Percentiles rank a stretch among this genome's conserved stretches.
phyloP scores from a whole-genome alignment of 768 basidiomycete genomes.

The Coprinopsis marcescibilis region DNA sequence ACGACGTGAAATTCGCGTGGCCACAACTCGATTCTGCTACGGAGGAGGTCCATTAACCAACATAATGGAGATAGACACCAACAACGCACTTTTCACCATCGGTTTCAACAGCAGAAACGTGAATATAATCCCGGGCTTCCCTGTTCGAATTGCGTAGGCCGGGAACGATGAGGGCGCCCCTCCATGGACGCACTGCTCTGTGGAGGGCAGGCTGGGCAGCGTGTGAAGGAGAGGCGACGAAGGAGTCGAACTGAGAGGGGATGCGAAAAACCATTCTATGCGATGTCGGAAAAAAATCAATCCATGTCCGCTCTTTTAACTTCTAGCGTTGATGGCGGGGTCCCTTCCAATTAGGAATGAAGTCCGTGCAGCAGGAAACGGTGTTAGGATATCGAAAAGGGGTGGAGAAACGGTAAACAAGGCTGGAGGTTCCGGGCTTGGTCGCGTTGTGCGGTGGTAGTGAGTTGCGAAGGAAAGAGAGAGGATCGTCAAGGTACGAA shows the following conservation, averaged over 20 bases:
- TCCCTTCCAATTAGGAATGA: conserved; percentile 3
- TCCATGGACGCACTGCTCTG: conserved; percentile 41
- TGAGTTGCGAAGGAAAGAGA: conserved; percentile 2
- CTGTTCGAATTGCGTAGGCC: conserved; percentile 43
- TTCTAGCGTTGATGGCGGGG: conserved; percentile 17
- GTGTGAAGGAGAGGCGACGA: conserved; percentile 45
- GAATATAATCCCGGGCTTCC: conserved; percentile 44
- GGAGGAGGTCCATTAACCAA: conserved; percentile 25
- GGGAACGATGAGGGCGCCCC: conserved; percentile 47
- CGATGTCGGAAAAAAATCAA: conserved; percentile 26
- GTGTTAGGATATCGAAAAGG: conserved; percentile 2
- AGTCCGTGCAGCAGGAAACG: conserved; percentile 2
- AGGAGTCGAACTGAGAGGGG: conserved; percentile 53
- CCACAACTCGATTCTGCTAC: conserved; percentile 53
- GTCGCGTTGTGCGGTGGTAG: conserved; percentile 6
- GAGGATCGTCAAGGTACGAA: neutral
- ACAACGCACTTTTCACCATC: conserved; percentile 63
- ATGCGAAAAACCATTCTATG: conserved; percentile 55
- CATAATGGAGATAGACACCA: conserved; percentile 11
- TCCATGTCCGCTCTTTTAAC: conserved; percentile 36
- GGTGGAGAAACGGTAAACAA: neutral
- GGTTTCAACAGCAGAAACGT: conserved; percentile 61
- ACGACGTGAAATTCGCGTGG: conserved; percentile 42
- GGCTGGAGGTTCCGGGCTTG: neutral
- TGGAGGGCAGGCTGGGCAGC: conserved; percentile 28